phyloP scores from a whole-genome alignment of 306 rosid species.

The Vigna radiata region DNA sequence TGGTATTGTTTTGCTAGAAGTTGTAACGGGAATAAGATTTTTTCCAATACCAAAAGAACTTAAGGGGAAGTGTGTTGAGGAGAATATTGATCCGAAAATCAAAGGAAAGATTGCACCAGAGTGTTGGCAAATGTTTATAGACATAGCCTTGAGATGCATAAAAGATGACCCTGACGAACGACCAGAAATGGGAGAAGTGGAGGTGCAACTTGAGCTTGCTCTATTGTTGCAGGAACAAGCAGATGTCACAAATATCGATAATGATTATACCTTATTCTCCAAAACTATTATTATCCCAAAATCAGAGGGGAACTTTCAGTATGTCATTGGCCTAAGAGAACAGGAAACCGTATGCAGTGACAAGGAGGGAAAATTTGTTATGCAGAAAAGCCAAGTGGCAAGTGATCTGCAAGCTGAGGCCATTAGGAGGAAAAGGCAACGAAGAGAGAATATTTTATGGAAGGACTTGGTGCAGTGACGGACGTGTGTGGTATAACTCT shows the following conservation, averaged over 20 bases:
- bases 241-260: not conserved
- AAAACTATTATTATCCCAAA: not conserved
- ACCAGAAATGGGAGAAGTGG: slow-evolving; percentile 50
- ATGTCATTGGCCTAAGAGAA: no score
- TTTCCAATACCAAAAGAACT: not conserved
- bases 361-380: no score
- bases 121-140: slow-evolving; percentile 3
- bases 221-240: slow-evolving; percentile 44
- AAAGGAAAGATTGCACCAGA: not conserved
- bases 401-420: no score
- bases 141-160: slow-evolving; percentile 9
- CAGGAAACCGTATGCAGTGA: no score
- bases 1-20: not conserved
- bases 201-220: slow-evolving; percentile 42
- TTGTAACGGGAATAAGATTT: not conserved
- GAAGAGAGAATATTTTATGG: no score
- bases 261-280: not conserved
- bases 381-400: no score
- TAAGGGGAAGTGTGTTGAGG: not conserved
- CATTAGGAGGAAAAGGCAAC: no score
- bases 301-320: no score
- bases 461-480: slow-evolving; percentile 4
- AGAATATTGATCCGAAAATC: not conserved
- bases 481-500: no score
- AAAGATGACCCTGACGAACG: not conserved